Conservation (phyloP, 208 protist species). For the Trypanosoma conorhini region DNA sequence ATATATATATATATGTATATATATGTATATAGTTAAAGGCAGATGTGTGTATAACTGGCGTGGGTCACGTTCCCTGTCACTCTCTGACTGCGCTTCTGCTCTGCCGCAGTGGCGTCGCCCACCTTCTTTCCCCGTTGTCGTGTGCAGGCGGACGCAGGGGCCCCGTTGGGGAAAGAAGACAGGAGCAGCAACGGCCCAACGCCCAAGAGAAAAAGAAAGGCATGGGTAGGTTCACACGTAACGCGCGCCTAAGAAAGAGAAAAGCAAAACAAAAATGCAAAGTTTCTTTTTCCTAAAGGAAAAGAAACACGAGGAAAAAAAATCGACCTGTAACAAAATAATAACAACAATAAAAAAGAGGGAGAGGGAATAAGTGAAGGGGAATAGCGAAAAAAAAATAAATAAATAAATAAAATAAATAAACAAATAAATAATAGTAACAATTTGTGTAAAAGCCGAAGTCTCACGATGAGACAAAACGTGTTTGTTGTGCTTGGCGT, state of each 20-base stretch:
- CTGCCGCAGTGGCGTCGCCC: neutral
- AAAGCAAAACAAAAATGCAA: neutral
- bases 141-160: neutral
- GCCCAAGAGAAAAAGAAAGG: neutral
- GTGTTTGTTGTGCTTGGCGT: neutral
- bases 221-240: neutral
- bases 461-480: neutral
- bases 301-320: neutral
- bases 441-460: neutral
- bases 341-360: neutral
- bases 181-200: neutral
- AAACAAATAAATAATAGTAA: neutral
- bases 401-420: neutral
- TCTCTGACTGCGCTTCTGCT: neutral
- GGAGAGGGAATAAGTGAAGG: neutral
- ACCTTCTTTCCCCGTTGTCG: too few relatives aligned
- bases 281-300: neutral
- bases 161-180: neutral
- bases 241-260: neutral
- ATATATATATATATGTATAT: neutral
- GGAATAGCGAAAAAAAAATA: neutral
- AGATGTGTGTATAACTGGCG: neutral
- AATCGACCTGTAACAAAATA: neutral
- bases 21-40: neutral
- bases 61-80: neutral